A percentile compares a stretch with the other conserved stretches of the same genome.
These are phyloP conservation scores for Logfia minima DNA, from an alignment of 129 eudicot genomes.

Conservation along the genomic window DNA sequence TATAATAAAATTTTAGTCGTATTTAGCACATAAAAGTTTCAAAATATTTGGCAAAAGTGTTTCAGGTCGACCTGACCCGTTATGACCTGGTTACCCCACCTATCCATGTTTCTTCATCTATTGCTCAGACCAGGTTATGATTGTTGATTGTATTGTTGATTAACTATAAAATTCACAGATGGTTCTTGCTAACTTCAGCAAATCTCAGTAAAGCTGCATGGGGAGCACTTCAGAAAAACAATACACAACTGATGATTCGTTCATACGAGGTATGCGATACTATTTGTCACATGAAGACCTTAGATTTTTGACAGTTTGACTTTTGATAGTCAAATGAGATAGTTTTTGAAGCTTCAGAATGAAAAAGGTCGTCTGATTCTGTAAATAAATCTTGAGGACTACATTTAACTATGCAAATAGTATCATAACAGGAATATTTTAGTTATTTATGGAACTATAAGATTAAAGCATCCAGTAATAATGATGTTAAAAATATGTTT, in stretches of 20 bases:
- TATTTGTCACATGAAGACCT: background rate
- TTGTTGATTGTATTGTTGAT: background rate
- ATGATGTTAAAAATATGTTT: background rate
- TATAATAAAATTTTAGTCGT: background rate
- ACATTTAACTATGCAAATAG: conserved; percentile 1
- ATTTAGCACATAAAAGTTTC: background rate
- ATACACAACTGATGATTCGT: conserved; percentile 93
- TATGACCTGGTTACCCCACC: background rate
- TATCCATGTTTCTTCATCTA: background rate
- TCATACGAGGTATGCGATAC: conserved; percentile 77
- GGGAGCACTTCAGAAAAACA: conserved; percentile 97
- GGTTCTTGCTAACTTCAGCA: conserved; percentile 94
- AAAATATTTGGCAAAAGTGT: background rate
- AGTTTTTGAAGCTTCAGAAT: background rate
- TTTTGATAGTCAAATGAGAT: conserved; percentile 8
- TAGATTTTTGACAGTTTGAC: background rate
- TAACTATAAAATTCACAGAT: conserved; percentile 42
- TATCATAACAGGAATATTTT: background rate
- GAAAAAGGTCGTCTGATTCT: background rate
- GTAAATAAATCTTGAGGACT: background rate
- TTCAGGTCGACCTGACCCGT: background rate
- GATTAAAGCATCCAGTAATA: background rate
- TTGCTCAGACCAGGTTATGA: background rate
- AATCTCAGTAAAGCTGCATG: conserved; percentile 99
- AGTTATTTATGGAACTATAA: background rate